These are phyloP conservation scores for Plasmodium knowlesi DNA, from an alignment of 169 alveolate genomes.

Conservation along the genomic window DNA sequence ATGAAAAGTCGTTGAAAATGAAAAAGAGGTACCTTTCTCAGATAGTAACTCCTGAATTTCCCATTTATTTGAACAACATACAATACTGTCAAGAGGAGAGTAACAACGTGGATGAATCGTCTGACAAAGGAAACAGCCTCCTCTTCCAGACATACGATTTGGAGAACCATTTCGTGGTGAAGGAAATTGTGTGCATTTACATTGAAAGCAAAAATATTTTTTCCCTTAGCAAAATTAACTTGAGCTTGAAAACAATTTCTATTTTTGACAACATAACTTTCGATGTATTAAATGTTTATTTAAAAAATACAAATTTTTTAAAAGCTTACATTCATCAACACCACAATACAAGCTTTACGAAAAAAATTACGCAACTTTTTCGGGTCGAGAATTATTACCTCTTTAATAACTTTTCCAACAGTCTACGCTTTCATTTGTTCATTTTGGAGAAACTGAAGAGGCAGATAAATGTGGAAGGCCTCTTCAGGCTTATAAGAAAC, in stretches of 20 bases:
- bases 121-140: not conserved
- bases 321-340: constrained; percentile 75
- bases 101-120: not conserved
- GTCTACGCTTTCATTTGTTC: constrained; percentile 64
- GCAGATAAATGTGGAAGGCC: constrained; percentile 39
- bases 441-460: constrained; percentile 49
- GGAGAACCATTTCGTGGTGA: constrained; percentile 42
- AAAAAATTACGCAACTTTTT: constrained; percentile 56
- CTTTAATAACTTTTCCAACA: constrained; percentile 40
- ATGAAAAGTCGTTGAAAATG: constrained; percentile 62
- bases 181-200: constrained; percentile 71
- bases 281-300: constrained; percentile 67
- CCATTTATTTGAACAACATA: constrained; percentile 73
- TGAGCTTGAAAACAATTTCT: constrained; percentile 65
- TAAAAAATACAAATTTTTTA: constrained; percentile 57
- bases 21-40: constrained; percentile 75
- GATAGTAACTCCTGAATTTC: constrained; percentile 77
- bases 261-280: constrained; percentile 61
- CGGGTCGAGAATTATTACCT: constrained; percentile 60
- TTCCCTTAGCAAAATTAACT: constrained; percentile 64
- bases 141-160: constrained; percentile 29
- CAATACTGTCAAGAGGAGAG: constrained; percentile 32
- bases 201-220: constrained; percentile 64
- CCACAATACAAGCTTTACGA: constrained; percentile 28
- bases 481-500: constrained; percentile 51